Base-by-base conservation (phyloP, 1,284 basidiomycete species). In the Neonothopanus nambi region DNA sequence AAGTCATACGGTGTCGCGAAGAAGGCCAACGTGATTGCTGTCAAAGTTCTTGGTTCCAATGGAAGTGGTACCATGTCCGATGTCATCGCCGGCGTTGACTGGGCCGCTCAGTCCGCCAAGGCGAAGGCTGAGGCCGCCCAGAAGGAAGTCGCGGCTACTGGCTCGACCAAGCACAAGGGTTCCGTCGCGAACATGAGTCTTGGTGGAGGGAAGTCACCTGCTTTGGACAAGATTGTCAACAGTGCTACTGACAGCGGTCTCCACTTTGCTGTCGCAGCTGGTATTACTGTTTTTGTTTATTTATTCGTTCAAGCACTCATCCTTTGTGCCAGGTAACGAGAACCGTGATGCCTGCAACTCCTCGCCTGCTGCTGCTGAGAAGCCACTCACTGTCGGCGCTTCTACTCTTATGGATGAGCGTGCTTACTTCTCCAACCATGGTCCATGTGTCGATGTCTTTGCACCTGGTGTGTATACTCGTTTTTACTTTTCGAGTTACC, bases 111-210 rank as follows among this genome's bases (percentile, higher is more conserved):
- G 42, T 66, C 81, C 21, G 91, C 95, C 24, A 69, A 72, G 47
- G 54, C 59, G 11, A 87, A 84, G 67, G 81, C 80, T 2, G 70
- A 69, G 28, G 79, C 78, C 20, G 86, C 91, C 39, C n/a, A 72
- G 47, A 54, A 58, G 11, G 87, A 84, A 67, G 81, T 80, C 2
- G 70, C 69, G 28, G 79, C 78, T 20, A 86, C 91, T 76, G 85
- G 87, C 51, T 82, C 79, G 67, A 88, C 87, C 58, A 78, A 76
- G 57, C 88, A 93, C 80, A 95, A 95, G 78, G 96, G 96, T 36
- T 96, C 95, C 37, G 95, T 98, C 61, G 94, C 92, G 57, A 98
- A 96, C 81, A 98, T 99, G 96, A 93, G 89, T 68, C 87, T 99
- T 51, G 96, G 96, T 60, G 96, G 96, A 66, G 93, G 93, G 63